A percentile compares a stretch with the other conserved stretches of the same genome.
phyloP scores from a whole-genome alignment of 2,329 filamentous ascomycete genomes.

The Claviceps humidiphila region DNA sequence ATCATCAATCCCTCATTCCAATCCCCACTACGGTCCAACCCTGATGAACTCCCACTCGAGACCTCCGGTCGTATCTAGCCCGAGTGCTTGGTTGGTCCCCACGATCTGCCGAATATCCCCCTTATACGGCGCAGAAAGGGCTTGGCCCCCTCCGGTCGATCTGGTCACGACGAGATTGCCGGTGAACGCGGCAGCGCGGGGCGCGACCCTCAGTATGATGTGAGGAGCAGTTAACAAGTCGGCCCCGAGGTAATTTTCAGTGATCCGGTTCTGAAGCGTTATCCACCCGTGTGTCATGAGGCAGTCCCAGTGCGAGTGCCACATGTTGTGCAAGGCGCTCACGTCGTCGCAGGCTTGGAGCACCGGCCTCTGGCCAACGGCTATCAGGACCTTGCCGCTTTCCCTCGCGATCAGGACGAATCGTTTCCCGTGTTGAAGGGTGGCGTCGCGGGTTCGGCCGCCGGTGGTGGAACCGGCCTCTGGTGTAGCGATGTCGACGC shows the following conservation, averaged over 20 bases:
- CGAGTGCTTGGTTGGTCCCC: too few relatives aligned
- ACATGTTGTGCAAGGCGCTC: not conserved
- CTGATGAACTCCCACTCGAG: too few relatives aligned
- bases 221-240: too few relatives aligned
- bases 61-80: too few relatives aligned
- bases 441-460: not conserved
- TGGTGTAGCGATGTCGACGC: too few relatives aligned
- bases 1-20: too few relatives aligned
- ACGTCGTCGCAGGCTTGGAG: not conserved
- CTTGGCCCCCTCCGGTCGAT: not conserved
- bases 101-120: too few relatives aligned
- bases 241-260: not conserved
- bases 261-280: not conserved
- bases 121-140: not conserved
- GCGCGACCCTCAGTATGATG: too few relatives aligned
- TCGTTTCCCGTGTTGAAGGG: rapidly evolving
- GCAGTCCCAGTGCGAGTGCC: not conserved
- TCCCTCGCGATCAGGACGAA: not conserved
- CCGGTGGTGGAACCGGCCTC: too few relatives aligned
- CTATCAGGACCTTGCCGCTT: not conserved
- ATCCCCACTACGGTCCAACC: too few relatives aligned
- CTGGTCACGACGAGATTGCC: too few relatives aligned
- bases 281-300: rapidly evolving
- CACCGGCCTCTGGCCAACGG: not conserved
- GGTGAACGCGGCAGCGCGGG: not conserved